A percentile compares a stretch with the other conserved stretches of the same genome.
These are phyloP conservation scores for Zopfia rhizophila DNA, from an alignment of 2,329 filamentous ascomycete genomes.

Conservation along the genomic window DNA sequence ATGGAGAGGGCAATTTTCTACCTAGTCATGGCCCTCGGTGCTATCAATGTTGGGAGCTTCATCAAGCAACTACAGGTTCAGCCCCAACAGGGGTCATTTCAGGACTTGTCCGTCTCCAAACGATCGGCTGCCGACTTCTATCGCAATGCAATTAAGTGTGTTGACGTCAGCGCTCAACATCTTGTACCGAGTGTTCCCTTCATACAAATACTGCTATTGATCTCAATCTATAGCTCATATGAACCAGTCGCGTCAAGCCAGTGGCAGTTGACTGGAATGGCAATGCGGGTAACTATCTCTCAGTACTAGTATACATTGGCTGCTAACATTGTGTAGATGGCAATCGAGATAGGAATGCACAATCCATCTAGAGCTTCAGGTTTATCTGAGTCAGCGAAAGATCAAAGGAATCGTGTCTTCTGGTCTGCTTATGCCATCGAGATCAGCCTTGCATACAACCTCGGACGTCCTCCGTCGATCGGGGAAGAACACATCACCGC, in stretches of 20 bases:
- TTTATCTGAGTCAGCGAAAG: background rate
- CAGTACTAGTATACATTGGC: background rate
- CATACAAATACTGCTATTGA: slow-evolving; percentile 9
- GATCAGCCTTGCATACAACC: slow-evolving; percentile 13
- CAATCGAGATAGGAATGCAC: slow-evolving; percentile 2
- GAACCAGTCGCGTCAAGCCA: slow-evolving; percentile 4
- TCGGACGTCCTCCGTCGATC: slow-evolving; percentile 9
- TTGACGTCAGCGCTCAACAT: background rate
- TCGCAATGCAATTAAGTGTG: too few relatives aligned
- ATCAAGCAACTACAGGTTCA: background rate
- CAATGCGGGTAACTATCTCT: slow-evolving; percentile 9
- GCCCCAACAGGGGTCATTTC: too few relatives aligned
- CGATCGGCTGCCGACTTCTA: too few relatives aligned
- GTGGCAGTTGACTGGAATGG: slow-evolving; percentile 7
- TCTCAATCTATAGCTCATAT: slow-evolving; percentile 9
- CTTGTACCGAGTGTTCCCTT: background rate
- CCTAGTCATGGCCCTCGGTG: slow-evolving; percentile 1
- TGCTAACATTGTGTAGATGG: background rate
- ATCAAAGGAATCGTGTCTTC: slow-evolving; percentile 4
- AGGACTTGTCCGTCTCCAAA: too few relatives aligned
- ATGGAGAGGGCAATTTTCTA: slow-evolving; percentile 1
- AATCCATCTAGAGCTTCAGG: background rate
- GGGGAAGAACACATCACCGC: slow-evolving; percentile 9
- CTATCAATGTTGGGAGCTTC: background rate
- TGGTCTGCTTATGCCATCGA: slow-evolving; percentile 11